Conservation (phyloP, 1,284 basidiomycete species). For the Sporisorium graminicola region DNA sequence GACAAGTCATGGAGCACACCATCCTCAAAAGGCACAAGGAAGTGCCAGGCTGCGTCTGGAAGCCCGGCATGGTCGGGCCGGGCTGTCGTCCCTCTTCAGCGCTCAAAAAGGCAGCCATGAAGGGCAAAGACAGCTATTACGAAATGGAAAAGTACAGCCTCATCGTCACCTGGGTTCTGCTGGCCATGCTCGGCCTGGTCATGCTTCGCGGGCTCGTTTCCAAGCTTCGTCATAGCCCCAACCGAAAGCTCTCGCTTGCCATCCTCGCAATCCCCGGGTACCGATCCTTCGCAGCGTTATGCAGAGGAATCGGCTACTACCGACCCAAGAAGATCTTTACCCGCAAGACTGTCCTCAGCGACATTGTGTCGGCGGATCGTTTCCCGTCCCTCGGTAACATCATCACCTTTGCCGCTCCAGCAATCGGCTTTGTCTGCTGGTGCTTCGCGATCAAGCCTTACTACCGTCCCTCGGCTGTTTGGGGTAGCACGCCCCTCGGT, state of each 20-base stretch:
- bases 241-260: slow-evolving; percentile 5
- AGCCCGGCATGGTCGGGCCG: slow-evolving; percentile 49
- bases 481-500: slow-evolving; percentile 58
- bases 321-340: slow-evolving; percentile 38
- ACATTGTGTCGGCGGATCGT: slow-evolving; percentile 29
- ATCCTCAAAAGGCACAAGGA: slow-evolving; percentile 43
- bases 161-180: slow-evolving; percentile 76
- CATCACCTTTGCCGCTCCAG: slow-evolving; percentile 17
- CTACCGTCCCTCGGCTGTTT: slow-evolving; percentile 51
- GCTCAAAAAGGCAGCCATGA: slow-evolving; percentile 45
- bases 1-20: slow-evolving; percentile 19
- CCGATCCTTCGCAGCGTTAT: slow-evolving; percentile 16
- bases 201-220: slow-evolving; percentile 30
- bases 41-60: slow-evolving; percentile 43
- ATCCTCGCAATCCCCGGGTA: slow-evolving; percentile 31
- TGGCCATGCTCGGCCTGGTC: slow-evolving; percentile 29
- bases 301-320: slow-evolving; percentile 45
- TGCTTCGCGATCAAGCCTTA: slow-evolving; percentile 57
- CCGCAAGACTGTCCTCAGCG: slow-evolving; percentile 22
- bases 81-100: slow-evolving; percentile 40
- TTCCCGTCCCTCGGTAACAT: slow-evolving; percentile 49
- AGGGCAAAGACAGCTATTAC: slow-evolving; percentile 50
- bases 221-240: slow-evolving; percentile 17
- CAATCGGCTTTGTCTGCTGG: slow-evolving; percentile 44
- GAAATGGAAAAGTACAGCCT: slow-evolving; percentile 94